A percentile compares a stretch with the other conserved stretches of the same genome.
phyloP scores from a whole-genome alignment of 2,329 filamentous ascomycete species.

The Aspergillus viridinutans region DNA sequence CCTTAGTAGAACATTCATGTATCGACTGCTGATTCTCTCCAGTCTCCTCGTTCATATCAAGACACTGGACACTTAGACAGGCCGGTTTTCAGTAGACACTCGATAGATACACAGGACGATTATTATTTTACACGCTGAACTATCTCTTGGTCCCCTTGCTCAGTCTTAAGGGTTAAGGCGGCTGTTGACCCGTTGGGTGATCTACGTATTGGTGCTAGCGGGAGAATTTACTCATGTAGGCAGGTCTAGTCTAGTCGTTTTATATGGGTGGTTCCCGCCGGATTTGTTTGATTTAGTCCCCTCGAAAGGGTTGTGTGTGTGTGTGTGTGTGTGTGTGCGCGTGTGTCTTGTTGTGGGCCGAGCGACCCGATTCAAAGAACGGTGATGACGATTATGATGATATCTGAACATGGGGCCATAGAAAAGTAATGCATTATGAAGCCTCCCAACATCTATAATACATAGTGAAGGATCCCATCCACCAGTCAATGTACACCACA shows the following conservation, averaged over 20 bases:
- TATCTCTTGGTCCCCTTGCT: slow-evolving; percentile 1
- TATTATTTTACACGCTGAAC: not conserved
- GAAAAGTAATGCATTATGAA: not conserved
- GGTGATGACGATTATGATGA: slow-evolving; percentile 4
- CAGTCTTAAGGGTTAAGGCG: not conserved
- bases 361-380: slow-evolving; percentile 17
- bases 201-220: slow-evolving; percentile 16
- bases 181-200: slow-evolving; percentile 10
- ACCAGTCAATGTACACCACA: not conserved
- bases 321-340: not conserved
- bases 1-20: too few species aligned
- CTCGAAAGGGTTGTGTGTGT: not conserved
- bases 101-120: not conserved
- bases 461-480: not conserved
- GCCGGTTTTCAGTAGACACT: not conserved
- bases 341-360: slow-evolving; percentile 11
- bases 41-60: not conserved
- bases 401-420: slow-evolving; percentile 7
- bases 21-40: too few species aligned
- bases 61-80: not conserved
- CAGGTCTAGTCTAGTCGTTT: not conserved
- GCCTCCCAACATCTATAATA: not conserved
- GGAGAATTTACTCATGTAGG: slow-evolving; percentile 6
- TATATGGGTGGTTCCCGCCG: slow-evolving; percentile 8
- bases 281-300: slow-evolving; percentile 9